A percentile compares a stretch with the other conserved stretches of the same genome.
These are phyloP conservation scores for Trichophyton equinum DNA, from an alignment of 2,329 filamentous ascomycete genomes.

Conservation along the genomic window DNA sequence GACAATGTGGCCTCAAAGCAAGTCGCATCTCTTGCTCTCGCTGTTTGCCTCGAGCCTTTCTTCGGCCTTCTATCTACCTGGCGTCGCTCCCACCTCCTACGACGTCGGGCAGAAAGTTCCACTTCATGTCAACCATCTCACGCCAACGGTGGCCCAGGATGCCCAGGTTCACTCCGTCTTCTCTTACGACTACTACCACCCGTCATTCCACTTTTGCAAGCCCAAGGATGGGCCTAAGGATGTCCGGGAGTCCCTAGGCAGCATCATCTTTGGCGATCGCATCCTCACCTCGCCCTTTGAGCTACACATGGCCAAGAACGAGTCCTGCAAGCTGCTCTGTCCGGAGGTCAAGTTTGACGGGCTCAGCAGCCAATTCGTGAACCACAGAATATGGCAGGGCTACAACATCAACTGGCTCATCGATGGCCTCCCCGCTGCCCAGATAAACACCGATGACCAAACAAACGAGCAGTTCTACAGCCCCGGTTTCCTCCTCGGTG, in stretches of 20 bases:
- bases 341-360: constrained; percentile 51
- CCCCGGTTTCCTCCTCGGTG: constrained; percentile 74
- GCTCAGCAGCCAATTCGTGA: constrained; percentile 63
- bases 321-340: constrained; percentile 76
- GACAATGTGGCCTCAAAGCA: constrained; percentile 28
- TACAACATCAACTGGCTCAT: constrained; percentile 95
- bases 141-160: constrained; percentile 68
- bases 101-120: constrained; percentile 66
- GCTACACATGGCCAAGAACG: constrained; percentile 72
- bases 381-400: constrained; percentile 65
- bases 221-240: constrained; percentile 64
- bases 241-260: constrained; percentile 80
- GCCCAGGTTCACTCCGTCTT: constrained; percentile 81
- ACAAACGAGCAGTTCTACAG: constrained; percentile 75
- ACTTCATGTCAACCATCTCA: constrained; percentile 84
- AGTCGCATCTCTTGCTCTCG: constrained; percentile 20
- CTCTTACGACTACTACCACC: constrained; percentile 91
- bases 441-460: constrained; percentile 63
- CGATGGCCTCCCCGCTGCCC: constrained; percentile 83
- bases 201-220: constrained; percentile 74
- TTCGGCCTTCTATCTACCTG: constrained; percentile 86
- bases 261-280: constrained; percentile 91
- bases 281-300: constrained; percentile 96
- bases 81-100: constrained; percentile 90
- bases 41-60: constrained; percentile 24